These are phyloP conservation scores for Pleoardoris graminearum DNA, from an alignment of 2,329 filamentous ascomycete species.

Conservation along the genomic window DNA sequence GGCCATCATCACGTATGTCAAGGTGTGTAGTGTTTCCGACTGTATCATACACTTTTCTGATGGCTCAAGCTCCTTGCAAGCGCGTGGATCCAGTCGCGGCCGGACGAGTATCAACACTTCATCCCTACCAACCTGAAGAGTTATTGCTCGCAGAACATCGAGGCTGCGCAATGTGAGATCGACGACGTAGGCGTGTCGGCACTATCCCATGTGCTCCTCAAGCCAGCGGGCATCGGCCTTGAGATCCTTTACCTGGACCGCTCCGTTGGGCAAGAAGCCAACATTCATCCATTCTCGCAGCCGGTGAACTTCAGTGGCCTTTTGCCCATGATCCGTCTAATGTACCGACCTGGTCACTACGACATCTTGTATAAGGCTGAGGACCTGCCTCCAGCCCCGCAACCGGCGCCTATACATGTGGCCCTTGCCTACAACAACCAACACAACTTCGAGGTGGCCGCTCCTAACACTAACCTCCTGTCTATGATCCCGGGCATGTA, in stretches of 20 bases:
- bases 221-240: slow-evolving; percentile 75
- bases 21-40: slow-evolving; percentile 50
- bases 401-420: slow-evolving; percentile 38
- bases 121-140: slow-evolving; percentile 63
- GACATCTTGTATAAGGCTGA: slow-evolving; percentile 83
- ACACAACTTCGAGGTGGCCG: slow-evolving; percentile 48
- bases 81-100: slow-evolving; percentile 79
- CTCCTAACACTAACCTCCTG: slow-evolving; percentile 42
- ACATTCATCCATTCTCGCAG: slow-evolving; percentile 65
- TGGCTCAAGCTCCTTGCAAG: slow-evolving; percentile 71
- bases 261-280: slow-evolving; percentile 76
- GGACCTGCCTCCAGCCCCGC: slow-evolving; percentile 46
- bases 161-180: slow-evolving; percentile 79
- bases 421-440: slow-evolving; percentile 43
- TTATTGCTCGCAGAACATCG: slow-evolving; percentile 72
- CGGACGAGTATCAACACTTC: slow-evolving; percentile 71
- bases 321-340: slow-evolving; percentile 66
- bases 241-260: slow-evolving; percentile 92
- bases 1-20: slow-evolving; percentile 81
- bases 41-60: slow-evolving; percentile 9
- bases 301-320: slow-evolving; percentile 51
- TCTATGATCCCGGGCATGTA: slow-evolving; percentile 53
- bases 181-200: slow-evolving; percentile 85
- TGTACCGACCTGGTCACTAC: slow-evolving; percentile 81
- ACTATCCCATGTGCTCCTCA: slow-evolving; percentile 76